phyloP scores from a whole-genome alignment of 192 early-diverging fungal species.

The Coemansia sp. region DNA sequence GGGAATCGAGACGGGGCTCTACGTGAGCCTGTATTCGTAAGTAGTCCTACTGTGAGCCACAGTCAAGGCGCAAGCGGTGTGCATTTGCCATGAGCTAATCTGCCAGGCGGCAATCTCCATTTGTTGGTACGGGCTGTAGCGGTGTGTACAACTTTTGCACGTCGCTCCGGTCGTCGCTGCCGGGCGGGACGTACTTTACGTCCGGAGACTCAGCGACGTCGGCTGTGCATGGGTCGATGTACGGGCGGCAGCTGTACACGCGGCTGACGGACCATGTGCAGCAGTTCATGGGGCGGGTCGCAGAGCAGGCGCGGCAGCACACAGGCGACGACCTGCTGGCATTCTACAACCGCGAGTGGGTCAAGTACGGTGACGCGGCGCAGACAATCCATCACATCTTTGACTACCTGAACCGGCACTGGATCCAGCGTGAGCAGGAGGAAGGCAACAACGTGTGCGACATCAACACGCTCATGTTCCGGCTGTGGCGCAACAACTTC shows the following conservation, averaged over 20 bases:
- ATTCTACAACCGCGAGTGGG: conserved; percentile 89
- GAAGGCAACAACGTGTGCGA: conserved; percentile 86
- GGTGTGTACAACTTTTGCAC: conserved; percentile 50
- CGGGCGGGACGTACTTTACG: conserved; percentile 17
- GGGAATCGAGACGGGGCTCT: conserved; percentile 66
- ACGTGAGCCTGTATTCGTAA: conserved; percentile 71
- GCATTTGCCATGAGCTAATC: not conserved
- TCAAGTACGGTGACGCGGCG: conserved; percentile 78
- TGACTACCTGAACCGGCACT: conserved; percentile 91
- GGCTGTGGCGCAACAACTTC: conserved; percentile 71
- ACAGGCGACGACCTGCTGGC: conserved; percentile 77
- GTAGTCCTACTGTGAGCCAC: conserved; percentile 7
- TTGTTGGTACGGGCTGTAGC: conserved; percentile 26
- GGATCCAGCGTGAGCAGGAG: conserved; percentile 94
- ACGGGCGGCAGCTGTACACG: conserved; percentile 62
- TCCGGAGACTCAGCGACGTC: conserved; percentile 48
- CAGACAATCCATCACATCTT: conserved; percentile 86
- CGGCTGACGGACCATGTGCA: conserved; percentile 53
- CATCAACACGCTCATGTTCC: conserved; percentile 79
- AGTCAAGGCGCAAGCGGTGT: too few species aligned
- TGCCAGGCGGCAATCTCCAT: not conserved
- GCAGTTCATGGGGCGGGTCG: conserved; percentile 48
- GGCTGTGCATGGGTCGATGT: conserved; percentile 23
- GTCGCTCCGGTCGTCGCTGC: conserved; percentile 19
- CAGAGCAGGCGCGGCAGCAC: conserved; percentile 53